These are phyloP conservation scores for Pneumocystis canis DNA, from an alignment of 1,139 yeast species.

Conservation along the genomic window DNA sequence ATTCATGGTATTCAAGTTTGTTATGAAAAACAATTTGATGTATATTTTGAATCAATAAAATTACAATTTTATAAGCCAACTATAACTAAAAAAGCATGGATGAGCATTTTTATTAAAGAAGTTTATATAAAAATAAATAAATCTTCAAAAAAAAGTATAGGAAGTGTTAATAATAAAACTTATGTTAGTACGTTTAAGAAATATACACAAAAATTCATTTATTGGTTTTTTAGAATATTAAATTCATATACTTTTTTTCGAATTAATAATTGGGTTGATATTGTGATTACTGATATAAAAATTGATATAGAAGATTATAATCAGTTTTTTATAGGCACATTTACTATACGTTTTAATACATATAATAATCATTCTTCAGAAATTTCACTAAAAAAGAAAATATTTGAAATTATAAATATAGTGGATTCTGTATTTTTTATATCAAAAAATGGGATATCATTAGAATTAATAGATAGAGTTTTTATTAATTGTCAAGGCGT, in stretches of 20 bases:
- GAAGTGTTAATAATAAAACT: background rate
- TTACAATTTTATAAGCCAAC: slow-evolving; percentile 29
- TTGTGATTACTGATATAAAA: slow-evolving; percentile 9
- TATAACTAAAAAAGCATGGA: slow-evolving; percentile 25
- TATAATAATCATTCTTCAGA: slow-evolving; percentile 5
- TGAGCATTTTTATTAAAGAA: slow-evolving; percentile 13
- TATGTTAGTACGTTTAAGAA: background rate
- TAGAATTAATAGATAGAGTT: background rate
- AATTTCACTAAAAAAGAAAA: slow-evolving; percentile 4
- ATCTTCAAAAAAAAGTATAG: background rate
- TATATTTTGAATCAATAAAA: slow-evolving; percentile 26
- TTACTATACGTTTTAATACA: slow-evolving; percentile 1
- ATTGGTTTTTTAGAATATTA: background rate
- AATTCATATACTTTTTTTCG: background rate
- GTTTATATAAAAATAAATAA: slow-evolving; percentile 7
- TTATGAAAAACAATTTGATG: slow-evolving; percentile 24
- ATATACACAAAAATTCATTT: slow-evolving; percentile 6
- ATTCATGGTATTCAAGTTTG: slow-evolving; percentile 26
- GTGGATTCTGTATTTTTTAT: slow-evolving; percentile 5
- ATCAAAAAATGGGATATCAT: background rate
- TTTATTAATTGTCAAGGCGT: background rate
- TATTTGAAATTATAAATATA: background rate
- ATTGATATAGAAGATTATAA: slow-evolving; percentile 12
- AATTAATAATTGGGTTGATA: slow-evolving; percentile 10
- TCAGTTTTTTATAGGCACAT: slow-evolving; percentile 11